phyloP scores from a whole-genome alignment of 2,329 filamentous ascomycete genomes.

The Penicillium capsulatum region DNA sequence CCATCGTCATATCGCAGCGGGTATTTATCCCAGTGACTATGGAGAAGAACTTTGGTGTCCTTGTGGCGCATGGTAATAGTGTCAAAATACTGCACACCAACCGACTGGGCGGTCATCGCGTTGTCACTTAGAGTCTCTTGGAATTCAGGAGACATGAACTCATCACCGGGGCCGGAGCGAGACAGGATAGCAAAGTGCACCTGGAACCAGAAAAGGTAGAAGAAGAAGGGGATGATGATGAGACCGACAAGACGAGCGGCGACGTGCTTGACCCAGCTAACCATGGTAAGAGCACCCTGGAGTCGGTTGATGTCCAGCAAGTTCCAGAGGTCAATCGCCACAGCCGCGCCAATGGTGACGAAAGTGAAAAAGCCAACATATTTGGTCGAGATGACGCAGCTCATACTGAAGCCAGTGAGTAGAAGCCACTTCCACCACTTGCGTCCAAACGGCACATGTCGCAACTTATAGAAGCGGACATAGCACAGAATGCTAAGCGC shows the following conservation, averaged over 20 bases:
- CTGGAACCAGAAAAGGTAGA: constrained; percentile 99
- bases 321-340: constrained; percentile 92
- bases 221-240: constrained; percentile 87
- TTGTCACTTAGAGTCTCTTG: constrained; percentile 97
- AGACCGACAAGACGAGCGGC: constrained; percentile 78
- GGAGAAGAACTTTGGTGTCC: constrained; percentile 93
- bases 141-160: constrained; percentile 98
- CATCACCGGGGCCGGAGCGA: constrained; percentile 87
- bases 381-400: constrained; percentile 97
- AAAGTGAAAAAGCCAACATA: constrained; percentile 97
- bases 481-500: constrained; percentile 90
- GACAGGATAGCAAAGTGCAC: constrained; percentile 90
- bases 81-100: constrained; percentile 87
- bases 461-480: constrained; percentile 94
- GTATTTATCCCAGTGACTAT: constrained; percentile 86
- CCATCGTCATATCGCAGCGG: constrained; percentile 96
- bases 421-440: constrained; percentile 99
- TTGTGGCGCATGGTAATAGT: constrained; percentile 86
- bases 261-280: constrained; percentile 85
- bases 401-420: constrained; percentile 87
- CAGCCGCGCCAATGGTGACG: constrained; percentile 90
- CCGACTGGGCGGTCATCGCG: constrained; percentile 78
- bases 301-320: constrained; percentile 83
- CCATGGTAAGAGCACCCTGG: constrained; percentile 72
- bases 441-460: constrained; percentile 80